A percentile compares a stretch with the other conserved stretches of the same genome.
phyloP scores from a whole-genome alignment of 2,329 filamentous ascomycete species.

The Cordyceps cateniannulata region DNA sequence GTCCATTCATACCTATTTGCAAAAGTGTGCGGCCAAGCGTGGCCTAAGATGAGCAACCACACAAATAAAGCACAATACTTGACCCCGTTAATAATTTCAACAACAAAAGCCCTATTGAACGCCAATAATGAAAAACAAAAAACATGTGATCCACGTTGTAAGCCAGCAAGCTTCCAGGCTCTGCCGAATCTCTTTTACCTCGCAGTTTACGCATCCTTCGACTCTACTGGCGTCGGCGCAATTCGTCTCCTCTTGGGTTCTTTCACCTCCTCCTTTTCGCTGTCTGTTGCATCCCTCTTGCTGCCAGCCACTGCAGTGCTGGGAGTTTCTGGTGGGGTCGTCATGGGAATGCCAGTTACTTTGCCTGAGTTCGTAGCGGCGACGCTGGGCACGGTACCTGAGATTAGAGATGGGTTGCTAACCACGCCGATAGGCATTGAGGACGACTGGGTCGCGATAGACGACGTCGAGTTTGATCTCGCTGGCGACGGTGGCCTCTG shows the following conservation, averaged over 20 bases:
- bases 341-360: slow-evolving; percentile 61
- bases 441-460: slow-evolving; percentile 61
- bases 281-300: slow-evolving; percentile 53
- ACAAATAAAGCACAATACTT: background rate
- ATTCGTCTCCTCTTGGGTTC: slow-evolving; percentile 64
- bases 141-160: background rate
- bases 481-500: slow-evolving; percentile 71
- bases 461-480: slow-evolving; percentile 80
- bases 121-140: background rate
- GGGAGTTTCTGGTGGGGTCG: slow-evolving; percentile 87
- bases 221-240: slow-evolving; percentile 55
- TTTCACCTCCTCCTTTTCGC: slow-evolving; percentile 45
- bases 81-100: background rate
- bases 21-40: background rate
- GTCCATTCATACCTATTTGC: background rate
- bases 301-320: slow-evolving; percentile 36
- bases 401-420: slow-evolving; percentile 72
- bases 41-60: background rate
- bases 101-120: slow-evolving; percentile 1
- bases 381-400: slow-evolving; percentile 70
- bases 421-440: slow-evolving; percentile 46
- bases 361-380: slow-evolving; percentile 65
- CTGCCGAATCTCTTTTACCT: background rate
- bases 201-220: slow-evolving; percentile 16
- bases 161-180: background rate